Percentiles rank a stretch among this genome's conserved stretches.
Conservation (phyloP, 106 monocot species). For the Allium fistulosum region DNA sequence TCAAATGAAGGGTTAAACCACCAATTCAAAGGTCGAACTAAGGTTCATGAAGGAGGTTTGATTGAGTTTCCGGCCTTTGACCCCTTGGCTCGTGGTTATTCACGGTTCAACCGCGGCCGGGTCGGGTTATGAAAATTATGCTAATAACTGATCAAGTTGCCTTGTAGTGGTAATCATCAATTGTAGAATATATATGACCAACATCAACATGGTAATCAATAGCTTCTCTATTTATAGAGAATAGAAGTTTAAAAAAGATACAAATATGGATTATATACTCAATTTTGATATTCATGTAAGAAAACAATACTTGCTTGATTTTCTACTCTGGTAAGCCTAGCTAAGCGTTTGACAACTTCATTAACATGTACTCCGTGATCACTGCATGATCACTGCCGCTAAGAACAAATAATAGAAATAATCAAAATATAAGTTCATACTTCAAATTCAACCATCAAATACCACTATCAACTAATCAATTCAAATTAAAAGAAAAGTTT, state of each 20-base stretch:
- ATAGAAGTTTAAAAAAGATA: neutral
- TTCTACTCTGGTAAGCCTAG: constrained; percentile 33
- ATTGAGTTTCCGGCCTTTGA: too few relatives aligned
- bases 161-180: constrained; percentile 65
- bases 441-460: too few relatives aligned
- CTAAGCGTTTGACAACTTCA: constrained; percentile 52
- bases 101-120: too few relatives aligned
- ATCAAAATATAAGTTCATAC: too few relatives aligned
- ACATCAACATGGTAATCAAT: constrained; percentile 62
- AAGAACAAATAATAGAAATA: neutral
- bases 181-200: constrained; percentile 75
- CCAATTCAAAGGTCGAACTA: too few relatives aligned
- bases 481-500: too few relatives aligned
- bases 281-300: neutral
- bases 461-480: too few relatives aligned
- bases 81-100: too few relatives aligned
- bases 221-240: constrained; percentile 35
- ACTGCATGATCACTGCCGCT: constrained; percentile 38
- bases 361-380: constrained; percentile 77
- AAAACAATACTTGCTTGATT: constrained; percentile 36
- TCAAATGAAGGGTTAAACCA: too few relatives aligned
- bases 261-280: neutral
- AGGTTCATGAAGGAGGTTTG: too few relatives aligned
- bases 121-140: too few relatives aligned
- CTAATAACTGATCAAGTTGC: constrained; percentile 13